These are phyloP conservation scores for Mucor saturninus DNA, from an alignment of 371 early-diverging fungal species.

Conservation along the genomic window DNA sequence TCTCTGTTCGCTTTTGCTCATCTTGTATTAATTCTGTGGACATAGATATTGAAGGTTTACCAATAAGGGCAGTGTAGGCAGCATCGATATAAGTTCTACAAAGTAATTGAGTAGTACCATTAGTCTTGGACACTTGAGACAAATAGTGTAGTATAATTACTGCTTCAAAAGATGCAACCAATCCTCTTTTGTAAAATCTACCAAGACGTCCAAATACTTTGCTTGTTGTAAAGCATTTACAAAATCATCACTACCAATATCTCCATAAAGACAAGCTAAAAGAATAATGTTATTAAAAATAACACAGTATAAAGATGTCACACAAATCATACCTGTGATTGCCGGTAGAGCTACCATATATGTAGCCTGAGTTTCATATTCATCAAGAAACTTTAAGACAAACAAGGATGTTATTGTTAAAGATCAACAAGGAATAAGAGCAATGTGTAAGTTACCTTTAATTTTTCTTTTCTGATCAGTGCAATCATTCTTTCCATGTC, in stretches of 20 bases:
- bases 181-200: constrained; percentile 42
- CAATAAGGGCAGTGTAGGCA: constrained; percentile 49
- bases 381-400: constrained; percentile 24
- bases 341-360: constrained; percentile 30
- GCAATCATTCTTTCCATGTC: constrained; percentile 61
- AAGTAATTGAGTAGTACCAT: background rate
- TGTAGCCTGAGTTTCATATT: constrained; percentile 33
- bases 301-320: background rate
- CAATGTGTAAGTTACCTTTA: constrained; percentile 34
- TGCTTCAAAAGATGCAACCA: constrained; percentile 54
- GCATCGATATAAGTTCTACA: constrained; percentile 49
- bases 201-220: constrained; percentile 45
- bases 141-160: constrained; percentile 29
- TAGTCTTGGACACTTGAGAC: background rate
- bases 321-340: constrained; percentile 22
- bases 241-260: constrained; percentile 52
- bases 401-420: constrained; percentile 9
- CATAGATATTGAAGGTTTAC: constrained; percentile 51
- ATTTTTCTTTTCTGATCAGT: constrained; percentile 53
- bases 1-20: constrained; percentile 48
- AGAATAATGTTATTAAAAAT: background rate
- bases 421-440: constrained; percentile 5
- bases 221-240: constrained; percentile 45
- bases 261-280: constrained; percentile 50
- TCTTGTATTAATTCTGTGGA: constrained; percentile 41